phyloP scores from a whole-genome alignment of 139 green algal species.

The Mesotaenium endlicherianum region DNA sequence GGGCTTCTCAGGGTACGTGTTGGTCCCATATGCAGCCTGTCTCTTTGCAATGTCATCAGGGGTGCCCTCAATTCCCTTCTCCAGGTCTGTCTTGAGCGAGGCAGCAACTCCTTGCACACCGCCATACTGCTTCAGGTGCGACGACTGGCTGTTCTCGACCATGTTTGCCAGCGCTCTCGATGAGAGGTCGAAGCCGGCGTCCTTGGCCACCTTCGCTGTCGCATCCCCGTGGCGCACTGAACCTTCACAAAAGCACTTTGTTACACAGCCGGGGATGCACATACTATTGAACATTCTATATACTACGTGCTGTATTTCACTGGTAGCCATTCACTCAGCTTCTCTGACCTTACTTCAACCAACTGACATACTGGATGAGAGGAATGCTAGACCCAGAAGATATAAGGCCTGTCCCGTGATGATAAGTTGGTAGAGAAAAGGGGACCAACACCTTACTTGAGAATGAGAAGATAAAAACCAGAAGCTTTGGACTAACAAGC shows the following conservation, averaged over 20 bases:
- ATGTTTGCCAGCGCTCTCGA: not conserved
- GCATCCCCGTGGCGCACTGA: not conserved
- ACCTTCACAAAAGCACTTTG: not conserved
- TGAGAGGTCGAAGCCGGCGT: not conserved
- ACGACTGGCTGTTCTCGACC: not conserved
- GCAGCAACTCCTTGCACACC: not conserved
- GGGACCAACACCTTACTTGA: not conserved
- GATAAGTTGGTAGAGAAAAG: not conserved
- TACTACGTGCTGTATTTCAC: no score
- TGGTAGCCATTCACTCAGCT: no score
- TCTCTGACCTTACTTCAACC: no score
- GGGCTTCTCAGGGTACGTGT: conserved; percentile 28
- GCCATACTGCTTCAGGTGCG: not conserved
- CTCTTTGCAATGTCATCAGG: not conserved
- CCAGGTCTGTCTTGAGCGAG: not conserved
- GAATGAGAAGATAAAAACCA: not conserved
- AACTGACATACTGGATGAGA: not conserved
- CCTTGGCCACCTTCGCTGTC: not conserved
- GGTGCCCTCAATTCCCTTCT: not conserved
- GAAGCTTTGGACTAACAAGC: not conserved
- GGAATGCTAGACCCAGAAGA: no score
- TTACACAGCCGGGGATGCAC: not conserved
- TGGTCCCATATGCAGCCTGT: not conserved
- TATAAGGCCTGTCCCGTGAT: not conserved
- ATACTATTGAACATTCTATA: not conserved